Evolutionary conservation across 148 eudicot genomes (phyloP).

Genomic region (Camellia lanceoleosa): DNA sequence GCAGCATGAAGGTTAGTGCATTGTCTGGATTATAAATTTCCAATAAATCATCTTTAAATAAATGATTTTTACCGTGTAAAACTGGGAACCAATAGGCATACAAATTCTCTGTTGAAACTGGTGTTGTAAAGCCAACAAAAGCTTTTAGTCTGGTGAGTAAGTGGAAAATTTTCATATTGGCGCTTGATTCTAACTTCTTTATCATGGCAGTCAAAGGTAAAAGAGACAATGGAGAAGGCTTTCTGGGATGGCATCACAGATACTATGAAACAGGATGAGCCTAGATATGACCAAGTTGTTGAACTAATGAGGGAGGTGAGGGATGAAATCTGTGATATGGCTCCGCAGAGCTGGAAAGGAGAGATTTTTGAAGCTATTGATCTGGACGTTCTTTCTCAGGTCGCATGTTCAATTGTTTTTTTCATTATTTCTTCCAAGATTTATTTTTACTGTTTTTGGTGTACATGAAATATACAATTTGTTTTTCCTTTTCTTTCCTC

Average conservation of each 20-base stretch:
- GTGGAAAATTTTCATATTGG: neutral
- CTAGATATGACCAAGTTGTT: conserved; percentile 67
- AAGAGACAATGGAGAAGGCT: conserved; percentile 81
- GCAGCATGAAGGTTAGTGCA: conserved; percentile 53
- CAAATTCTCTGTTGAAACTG: neutral
- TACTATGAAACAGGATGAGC: conserved; percentile 65
- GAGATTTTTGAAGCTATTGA: no score
- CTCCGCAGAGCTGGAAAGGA: no score
- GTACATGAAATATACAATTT: no score
- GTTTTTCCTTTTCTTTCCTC: no score
- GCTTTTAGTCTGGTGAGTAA: neutral
- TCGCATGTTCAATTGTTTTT: no score
- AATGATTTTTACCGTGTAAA: neutral
- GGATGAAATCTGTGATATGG: no score
- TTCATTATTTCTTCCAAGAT: no score
- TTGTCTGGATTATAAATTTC: conserved; percentile 12
- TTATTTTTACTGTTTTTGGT: no score
- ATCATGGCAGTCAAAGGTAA: conserved; percentile 48
- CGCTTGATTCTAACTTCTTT: conserved; percentile 9
- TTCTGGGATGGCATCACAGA: conserved; percentile 89
- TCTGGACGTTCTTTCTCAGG: no score
- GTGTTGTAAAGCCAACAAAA: neutral
- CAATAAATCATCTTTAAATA: neutral
- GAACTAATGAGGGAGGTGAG: no score
- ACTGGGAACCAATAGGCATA: neutral